Conservation (phyloP, 2,329 filamentous ascomycete genomes). For the Phyllosticta citriasiana region DNA sequence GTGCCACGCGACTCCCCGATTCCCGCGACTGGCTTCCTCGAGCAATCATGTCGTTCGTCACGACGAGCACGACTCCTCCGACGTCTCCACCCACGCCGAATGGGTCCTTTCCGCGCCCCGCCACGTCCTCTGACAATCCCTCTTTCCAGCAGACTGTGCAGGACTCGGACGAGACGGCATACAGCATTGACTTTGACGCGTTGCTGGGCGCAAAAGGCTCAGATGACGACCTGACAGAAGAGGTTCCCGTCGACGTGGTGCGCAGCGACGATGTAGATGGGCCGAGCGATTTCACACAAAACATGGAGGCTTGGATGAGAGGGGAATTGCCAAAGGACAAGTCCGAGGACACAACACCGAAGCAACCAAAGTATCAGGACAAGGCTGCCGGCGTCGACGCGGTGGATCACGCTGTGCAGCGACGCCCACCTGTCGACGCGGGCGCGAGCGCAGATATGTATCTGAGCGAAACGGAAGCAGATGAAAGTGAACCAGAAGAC, state of each 20-base stretch:
- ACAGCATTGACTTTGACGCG: slow-evolving; percentile 30
- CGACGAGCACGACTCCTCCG: neutral
- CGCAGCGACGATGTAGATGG: slow-evolving; percentile 31
- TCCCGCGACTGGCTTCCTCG: neutral
- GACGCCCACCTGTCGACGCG: neutral
- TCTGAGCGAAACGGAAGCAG: neutral
- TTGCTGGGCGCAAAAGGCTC: slow-evolving; percentile 23
- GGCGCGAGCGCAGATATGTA: neutral
- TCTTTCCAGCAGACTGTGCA: neutral
- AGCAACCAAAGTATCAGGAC: slow-evolving; percentile 9
- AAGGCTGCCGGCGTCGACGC: neutral
- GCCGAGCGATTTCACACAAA: slow-evolving; percentile 33
- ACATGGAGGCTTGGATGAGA: slow-evolving; percentile 35
- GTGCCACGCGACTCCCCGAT: neutral
- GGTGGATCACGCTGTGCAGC: neutral
- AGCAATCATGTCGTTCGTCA: neutral
- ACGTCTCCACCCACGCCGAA: neutral
- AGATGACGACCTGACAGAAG: slow-evolving; percentile 21
- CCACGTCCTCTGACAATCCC: neutral
- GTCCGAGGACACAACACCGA: slow-evolving; percentile 14
- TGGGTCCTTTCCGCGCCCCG: neutral
- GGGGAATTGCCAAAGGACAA: slow-evolving; percentile 18
- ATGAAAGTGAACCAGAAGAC: neutral
- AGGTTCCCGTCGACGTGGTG: slow-evolving; percentile 25
- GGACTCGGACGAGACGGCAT: slow-evolving; percentile 12